phyloP scores from a whole-genome alignment of 2,329 filamentous ascomycete genomes.

The Sordariomycetes sp. region DNA sequence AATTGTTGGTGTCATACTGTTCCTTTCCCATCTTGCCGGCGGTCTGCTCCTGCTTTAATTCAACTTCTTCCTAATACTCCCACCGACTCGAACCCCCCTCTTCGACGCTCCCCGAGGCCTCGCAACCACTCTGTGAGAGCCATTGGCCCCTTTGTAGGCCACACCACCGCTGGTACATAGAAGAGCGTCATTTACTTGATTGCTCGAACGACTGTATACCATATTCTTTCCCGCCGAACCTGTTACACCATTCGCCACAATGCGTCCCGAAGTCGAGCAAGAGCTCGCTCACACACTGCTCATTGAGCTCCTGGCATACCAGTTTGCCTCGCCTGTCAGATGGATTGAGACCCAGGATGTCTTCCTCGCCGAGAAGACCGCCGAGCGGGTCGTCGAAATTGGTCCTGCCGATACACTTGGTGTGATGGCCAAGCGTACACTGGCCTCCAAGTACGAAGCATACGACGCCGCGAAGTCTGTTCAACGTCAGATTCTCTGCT shows the following conservation, averaged over 20 bases:
- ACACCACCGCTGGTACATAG: background rate
- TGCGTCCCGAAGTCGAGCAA: slow-evolving; percentile 98
- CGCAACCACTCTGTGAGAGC: slow-evolving; percentile 2
- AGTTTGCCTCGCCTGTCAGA: slow-evolving; percentile 96
- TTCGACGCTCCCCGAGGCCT: background rate
- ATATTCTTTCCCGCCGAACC: background rate
- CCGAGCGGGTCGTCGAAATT: slow-evolving; percentile 95
- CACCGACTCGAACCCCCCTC: background rate
- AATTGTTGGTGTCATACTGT: background rate
- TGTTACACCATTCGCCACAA: slow-evolving; percentile 35
- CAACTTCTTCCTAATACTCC: background rate
- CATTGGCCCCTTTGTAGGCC: background rate
- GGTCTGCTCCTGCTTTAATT: slow-evolving; percentile 3
- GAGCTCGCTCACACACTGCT: slow-evolving; percentile 97
- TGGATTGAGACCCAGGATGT: slow-evolving; percentile 99
- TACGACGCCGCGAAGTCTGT: slow-evolving; percentile 96
- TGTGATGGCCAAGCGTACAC: slow-evolving; percentile 92
- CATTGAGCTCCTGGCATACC: slow-evolving; percentile 96
- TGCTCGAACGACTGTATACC: slow-evolving; percentile 1
- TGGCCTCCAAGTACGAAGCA: slow-evolving; percentile 96
- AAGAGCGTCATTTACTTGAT: slow-evolving; percentile 4
- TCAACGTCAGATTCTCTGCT: slow-evolving; percentile 95
- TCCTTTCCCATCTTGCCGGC: slow-evolving; percentile 1
- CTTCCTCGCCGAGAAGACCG: slow-evolving; percentile 89
- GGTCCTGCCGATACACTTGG: slow-evolving; percentile 94